A percentile compares a stretch with the other conserved stretches of the same genome.
Evolutionary conservation across 2,329 filamentous ascomycete genomes (phyloP).

Genomic region (Exutisphaerella laricina): DNA sequence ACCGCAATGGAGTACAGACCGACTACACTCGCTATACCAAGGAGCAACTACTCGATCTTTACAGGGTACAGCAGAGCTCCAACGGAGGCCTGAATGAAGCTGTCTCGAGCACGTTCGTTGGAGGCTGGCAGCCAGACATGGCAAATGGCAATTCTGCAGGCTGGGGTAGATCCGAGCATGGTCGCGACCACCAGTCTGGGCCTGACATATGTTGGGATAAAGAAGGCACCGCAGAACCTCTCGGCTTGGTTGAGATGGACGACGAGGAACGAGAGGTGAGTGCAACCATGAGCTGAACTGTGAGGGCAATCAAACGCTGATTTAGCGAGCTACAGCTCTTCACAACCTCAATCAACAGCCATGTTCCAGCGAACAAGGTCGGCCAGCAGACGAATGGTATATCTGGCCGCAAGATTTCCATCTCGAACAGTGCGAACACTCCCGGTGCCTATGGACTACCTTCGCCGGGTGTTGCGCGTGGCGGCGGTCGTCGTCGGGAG

Average conservation of each 20-base stretch:
- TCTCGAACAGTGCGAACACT: slow-evolving; percentile 62
- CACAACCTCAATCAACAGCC: slow-evolving; percentile 82
- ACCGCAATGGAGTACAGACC: slow-evolving; percentile 53
- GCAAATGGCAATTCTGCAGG: slow-evolving; percentile 54
- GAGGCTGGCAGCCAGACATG: slow-evolving; percentile 72
- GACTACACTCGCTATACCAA: slow-evolving; percentile 63
- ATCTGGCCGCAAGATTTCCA: slow-evolving; percentile 72
- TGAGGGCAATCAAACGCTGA: too few relatives aligned
- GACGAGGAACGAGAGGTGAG: slow-evolving; percentile 60
- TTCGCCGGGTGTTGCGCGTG: slow-evolving; percentile 68
- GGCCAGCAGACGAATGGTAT: slow-evolving; percentile 50
- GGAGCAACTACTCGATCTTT: slow-evolving; percentile 73
- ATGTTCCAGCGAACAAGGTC: slow-evolving; percentile 64
- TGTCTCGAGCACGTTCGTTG: slow-evolving; percentile 63
- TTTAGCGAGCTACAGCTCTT: too few relatives aligned
- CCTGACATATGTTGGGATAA: slow-evolving; percentile 91
- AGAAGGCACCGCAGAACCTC: slow-evolving; percentile 61
- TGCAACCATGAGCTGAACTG: too few relatives aligned
- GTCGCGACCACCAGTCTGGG: slow-evolving; percentile 66
- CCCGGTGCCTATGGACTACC: slow-evolving; percentile 61
- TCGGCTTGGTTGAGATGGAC: slow-evolving; percentile 67
- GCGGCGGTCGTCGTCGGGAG: slow-evolving; percentile 70
- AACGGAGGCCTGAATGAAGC: slow-evolving; percentile 59
- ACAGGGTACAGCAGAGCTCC: slow-evolving; percentile 52
- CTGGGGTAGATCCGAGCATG: slow-evolving; percentile 73